Percentiles rank a stretch among this genome's conserved stretches.
These are phyloP conservation scores for Fistulinella prunicolor DNA, from an alignment of 768 basidiomycete species.

Conservation along the genomic window DNA sequence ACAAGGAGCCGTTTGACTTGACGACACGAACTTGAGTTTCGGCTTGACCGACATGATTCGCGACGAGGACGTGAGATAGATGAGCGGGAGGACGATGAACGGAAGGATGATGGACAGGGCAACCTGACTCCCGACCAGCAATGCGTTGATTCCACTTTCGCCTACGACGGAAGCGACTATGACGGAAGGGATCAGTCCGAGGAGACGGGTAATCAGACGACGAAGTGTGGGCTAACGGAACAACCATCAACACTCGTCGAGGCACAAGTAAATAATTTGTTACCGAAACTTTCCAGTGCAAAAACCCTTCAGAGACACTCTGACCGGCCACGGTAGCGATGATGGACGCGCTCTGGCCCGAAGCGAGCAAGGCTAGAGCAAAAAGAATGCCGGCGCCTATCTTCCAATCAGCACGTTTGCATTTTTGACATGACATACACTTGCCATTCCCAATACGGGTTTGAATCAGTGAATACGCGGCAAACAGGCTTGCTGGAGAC, in stretches of 20 bases:
- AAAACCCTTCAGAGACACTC: constrained; percentile 86
- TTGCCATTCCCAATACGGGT: constrained; percentile 62
- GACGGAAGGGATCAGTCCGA: constrained; percentile 82
- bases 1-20: background rate
- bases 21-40: background rate
- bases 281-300: constrained; percentile 82
- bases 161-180: constrained; percentile 75
- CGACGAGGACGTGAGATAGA: constrained; percentile 67
- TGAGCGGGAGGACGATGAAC: constrained; percentile 75
- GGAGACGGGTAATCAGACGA: constrained; percentile 75
- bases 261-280: constrained; percentile 6
- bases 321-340: constrained; percentile 91
- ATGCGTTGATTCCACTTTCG: constrained; percentile 60
- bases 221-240: constrained; percentile 61
- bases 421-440: constrained; percentile 15
- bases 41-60: constrained; percentile 64
- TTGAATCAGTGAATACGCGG: constrained; percentile 76
- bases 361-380: constrained; percentile 77
- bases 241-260: constrained; percentile 28
- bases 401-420: constrained; percentile 1
- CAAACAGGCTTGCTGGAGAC: constrained; percentile 72
- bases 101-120: constrained; percentile 80
- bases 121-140: constrained; percentile 88
- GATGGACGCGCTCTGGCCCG: constrained; percentile 88
- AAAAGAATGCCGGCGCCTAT: constrained; percentile 82